Evolutionary conservation across 192 early-diverging fungal genomes (phyloP).

Genomic region (Entomortierella chlamydospora): DNA sequence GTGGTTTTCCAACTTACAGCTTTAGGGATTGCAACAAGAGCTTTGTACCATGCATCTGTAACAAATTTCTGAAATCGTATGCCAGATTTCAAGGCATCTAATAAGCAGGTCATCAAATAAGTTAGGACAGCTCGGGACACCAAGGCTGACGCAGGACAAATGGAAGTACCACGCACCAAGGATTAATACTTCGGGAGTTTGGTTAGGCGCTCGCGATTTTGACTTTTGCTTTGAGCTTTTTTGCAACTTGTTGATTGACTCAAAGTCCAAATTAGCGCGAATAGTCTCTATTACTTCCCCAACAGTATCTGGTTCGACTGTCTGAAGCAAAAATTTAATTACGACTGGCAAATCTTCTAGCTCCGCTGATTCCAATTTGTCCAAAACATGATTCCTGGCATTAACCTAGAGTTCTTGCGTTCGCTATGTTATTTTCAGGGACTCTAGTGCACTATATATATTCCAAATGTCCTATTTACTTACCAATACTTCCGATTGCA

Average conservation of each 20-base stretch:
- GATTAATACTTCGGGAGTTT: constrained; percentile 62
- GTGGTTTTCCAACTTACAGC: constrained; percentile 48
- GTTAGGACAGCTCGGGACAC: neutral
- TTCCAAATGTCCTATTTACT: neutral
- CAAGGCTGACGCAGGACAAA: no score
- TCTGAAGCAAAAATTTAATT: constrained; percentile 79
- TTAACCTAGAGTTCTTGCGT: constrained; percentile 46
- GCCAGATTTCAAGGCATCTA: constrained; percentile 74
- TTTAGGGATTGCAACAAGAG: constrained; percentile 60
- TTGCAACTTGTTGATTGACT: constrained; percentile 65
- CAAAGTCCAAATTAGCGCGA: constrained; percentile 72
- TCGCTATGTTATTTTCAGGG: no score
- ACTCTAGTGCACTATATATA: neutral
- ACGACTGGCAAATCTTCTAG: constrained; percentile 77
- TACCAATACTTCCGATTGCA: constrained; percentile 61
- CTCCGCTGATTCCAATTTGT: constrained; percentile 74
- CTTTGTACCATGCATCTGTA: constrained; percentile 75
- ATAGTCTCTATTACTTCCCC: constrained; percentile 61
- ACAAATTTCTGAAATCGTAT: constrained; percentile 77
- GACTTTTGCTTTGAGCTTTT: constrained; percentile 12
- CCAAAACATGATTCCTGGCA: constrained; percentile 67
- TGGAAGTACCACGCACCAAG: constrained; percentile 36
- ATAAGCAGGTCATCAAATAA: neutral
- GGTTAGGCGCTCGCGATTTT: constrained; percentile 17
- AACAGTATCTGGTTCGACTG: constrained; percentile 62